A percentile compares a stretch with the other conserved stretches of the same genome.
These are phyloP conservation scores for Cyberlindnera bimundalis DNA, from an alignment of 805 yeast genomes.

Conservation along the genomic window DNA sequence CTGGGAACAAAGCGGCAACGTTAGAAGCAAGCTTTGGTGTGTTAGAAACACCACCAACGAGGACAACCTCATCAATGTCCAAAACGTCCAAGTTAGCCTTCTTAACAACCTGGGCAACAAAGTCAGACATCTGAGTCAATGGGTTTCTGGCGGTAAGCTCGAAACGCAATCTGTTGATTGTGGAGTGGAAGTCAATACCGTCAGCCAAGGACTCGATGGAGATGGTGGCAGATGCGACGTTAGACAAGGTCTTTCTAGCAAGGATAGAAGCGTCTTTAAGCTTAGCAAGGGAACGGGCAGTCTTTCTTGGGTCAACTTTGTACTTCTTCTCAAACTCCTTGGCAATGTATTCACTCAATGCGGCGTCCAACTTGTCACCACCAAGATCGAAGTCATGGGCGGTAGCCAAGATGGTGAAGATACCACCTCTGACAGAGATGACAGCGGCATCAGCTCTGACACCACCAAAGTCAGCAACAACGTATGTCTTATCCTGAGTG, in stretches of 20 bases:
- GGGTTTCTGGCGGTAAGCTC: slow-evolving; percentile 83
- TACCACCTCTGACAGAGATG: slow-evolving; percentile 89
- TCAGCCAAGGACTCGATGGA: slow-evolving; percentile 94
- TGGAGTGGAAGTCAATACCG: slow-evolving; percentile 89
- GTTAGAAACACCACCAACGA: slow-evolving; percentile 91
- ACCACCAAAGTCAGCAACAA: slow-evolving; percentile 97
- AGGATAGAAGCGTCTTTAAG: slow-evolving; percentile 76
- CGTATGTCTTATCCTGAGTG: slow-evolving; percentile 67
- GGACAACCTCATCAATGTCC: slow-evolving; percentile 86
- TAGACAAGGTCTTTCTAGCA: slow-evolving; percentile 88
- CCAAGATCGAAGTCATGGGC: slow-evolving; percentile 80
- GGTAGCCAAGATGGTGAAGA: slow-evolving; percentile 83
- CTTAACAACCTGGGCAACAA: slow-evolving; percentile 67
- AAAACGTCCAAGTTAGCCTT: slow-evolving; percentile 84
- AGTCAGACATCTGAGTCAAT: slow-evolving; percentile 68
- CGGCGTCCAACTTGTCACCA: slow-evolving; percentile 81
- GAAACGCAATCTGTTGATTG: slow-evolving; percentile 90
- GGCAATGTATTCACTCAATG: slow-evolving; percentile 79
- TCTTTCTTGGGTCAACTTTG: slow-evolving; percentile 74
- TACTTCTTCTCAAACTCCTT: slow-evolving; percentile 91
- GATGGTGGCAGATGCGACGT: slow-evolving; percentile 82
- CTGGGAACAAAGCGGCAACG: slow-evolving; percentile 75
- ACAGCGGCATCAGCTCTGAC: slow-evolving; percentile 94
- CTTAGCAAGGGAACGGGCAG: slow-evolving; percentile 85
- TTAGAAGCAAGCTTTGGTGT: slow-evolving; percentile 86